A percentile compares a stretch with the other conserved stretches of the same genome.
Evolutionary conservation across 371 early-diverging fungal genomes (phyloP).

Genomic region (Circinella minor): DNA sequence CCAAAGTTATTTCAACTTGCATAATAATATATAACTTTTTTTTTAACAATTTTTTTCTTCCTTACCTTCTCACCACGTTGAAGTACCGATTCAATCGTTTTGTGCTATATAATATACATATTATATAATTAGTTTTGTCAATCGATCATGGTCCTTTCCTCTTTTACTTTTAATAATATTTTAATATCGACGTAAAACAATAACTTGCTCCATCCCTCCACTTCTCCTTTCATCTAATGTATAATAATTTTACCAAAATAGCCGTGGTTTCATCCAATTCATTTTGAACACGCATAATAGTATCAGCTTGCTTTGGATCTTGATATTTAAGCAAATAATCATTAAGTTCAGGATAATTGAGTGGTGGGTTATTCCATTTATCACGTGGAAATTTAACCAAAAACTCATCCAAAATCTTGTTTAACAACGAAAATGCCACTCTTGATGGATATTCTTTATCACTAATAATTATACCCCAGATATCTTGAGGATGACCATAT

Average conservation of each 20-base stretch:
- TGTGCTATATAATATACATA: constrained; percentile 62
- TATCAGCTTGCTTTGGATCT: constrained; percentile 94
- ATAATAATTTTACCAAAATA: constrained; percentile 68
- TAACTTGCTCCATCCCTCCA: too few species aligned
- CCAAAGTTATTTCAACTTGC: too few species aligned
- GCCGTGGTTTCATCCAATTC: constrained; percentile 98
- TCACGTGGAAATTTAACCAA: constrained; percentile 64
- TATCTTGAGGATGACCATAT: constrained; percentile 74
- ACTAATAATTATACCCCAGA: constrained; percentile 81
- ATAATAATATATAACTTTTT: background rate
- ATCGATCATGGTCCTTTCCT: background rate
- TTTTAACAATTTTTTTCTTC: background rate
- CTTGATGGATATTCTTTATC: constrained; percentile 94
- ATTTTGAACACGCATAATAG: constrained; percentile 93
- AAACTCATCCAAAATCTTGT: constrained; percentile 91
- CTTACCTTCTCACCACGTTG: constrained; percentile 92
- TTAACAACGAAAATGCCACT: constrained; percentile 87
- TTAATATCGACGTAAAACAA: too few species aligned
- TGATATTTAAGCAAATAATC: constrained; percentile 83
- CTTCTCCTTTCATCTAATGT: too few species aligned
- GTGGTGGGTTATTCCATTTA: constrained; percentile 53
- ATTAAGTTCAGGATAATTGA: constrained; percentile 75
- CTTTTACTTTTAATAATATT: constrained; percentile 1
- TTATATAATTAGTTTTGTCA: too few species aligned
- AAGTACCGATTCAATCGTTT: constrained; percentile 96